Percentiles rank a stretch among this genome's conserved stretches.
Evolutionary conservation across 805 yeast species (phyloP).

Genomic region (Wickerhamiella slavikovae): DNA sequence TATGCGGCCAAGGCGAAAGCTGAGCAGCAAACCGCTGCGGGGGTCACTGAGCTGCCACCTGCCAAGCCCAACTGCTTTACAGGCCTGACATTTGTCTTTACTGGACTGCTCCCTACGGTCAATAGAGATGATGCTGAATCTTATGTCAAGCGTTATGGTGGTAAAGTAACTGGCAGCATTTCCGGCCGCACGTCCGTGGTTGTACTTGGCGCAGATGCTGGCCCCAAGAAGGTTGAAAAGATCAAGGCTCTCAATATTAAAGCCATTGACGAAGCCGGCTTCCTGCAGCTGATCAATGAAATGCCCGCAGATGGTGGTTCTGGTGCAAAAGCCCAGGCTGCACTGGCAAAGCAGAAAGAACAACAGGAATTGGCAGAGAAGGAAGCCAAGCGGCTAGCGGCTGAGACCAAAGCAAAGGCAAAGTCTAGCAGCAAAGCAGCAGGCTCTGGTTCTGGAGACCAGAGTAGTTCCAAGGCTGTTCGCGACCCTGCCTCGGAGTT

Average conservation of each 20-base stretch:
- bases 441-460: neutral
- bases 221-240: conserved; percentile 77
- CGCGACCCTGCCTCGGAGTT: conserved; percentile 22
- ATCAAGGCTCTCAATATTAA: conserved; percentile 56
- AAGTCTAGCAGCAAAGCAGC: neutral
- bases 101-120: conserved; percentile 68
- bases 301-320: conserved; percentile 91
- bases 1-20: conserved; percentile 6
- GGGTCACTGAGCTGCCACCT: conserved; percentile 1
- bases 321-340: conserved; percentile 58
- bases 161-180: conserved; percentile 63
- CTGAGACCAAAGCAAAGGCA: neutral
- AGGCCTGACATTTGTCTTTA: conserved; percentile 82
- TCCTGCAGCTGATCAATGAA: conserved; percentile 42
- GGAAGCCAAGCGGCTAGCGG: conserved; percentile 14
- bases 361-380: conserved; percentile 38
- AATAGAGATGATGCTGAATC: conserved; percentile 59
- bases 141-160: conserved; percentile 73
- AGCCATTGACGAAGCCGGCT: conserved; percentile 75
- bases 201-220: conserved; percentile 89
- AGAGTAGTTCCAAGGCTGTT: neutral
- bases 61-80: conserved; percentile 49
- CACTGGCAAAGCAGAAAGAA: conserved; percentile 43
- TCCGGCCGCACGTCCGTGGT: conserved; percentile 80
- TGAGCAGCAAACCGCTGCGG: neutral